phyloP scores from a whole-genome alignment of 441 rosid species.

The Hura crepitans region DNA sequence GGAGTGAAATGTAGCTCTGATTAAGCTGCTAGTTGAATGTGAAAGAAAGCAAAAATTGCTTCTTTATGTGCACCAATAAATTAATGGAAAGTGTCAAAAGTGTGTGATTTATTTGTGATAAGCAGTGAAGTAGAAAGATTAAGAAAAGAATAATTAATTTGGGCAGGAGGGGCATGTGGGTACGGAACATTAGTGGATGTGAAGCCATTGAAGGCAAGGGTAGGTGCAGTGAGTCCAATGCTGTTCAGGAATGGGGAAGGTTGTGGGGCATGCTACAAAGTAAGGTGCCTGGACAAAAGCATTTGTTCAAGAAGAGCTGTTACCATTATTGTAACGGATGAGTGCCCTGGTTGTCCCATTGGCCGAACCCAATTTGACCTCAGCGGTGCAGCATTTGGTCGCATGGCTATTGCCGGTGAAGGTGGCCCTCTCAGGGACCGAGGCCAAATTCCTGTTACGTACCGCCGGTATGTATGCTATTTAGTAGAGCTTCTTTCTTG shows the following conservation, averaged over 20 bases:
- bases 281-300: slow-evolving; percentile 62
- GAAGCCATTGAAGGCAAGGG: too few species aligned
- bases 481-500: neutral
- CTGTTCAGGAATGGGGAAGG: slow-evolving; percentile 85
- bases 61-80: too few species aligned
- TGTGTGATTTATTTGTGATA: too few species aligned
- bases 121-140: too few species aligned
- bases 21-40: too few species aligned
- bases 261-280: slow-evolving; percentile 89
- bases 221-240: slow-evolving; percentile 32
- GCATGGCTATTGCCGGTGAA: slow-evolving; percentile 77
- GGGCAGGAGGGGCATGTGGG: too few species aligned
- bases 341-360: slow-evolving; percentile 77
- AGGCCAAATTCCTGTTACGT: slow-evolving; percentile 67
- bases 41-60: too few species aligned
- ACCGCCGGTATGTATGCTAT: slow-evolving; percentile 47
- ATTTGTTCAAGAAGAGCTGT: slow-evolving; percentile 79
- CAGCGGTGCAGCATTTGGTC: slow-evolving; percentile 91
- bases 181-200: too few species aligned
- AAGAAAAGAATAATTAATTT: too few species aligned
- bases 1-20: too few species aligned
- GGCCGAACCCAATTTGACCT: slow-evolving; percentile 78
- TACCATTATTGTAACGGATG: slow-evolving; percentile 82
- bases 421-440: slow-evolving; percentile 66
- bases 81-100: too few species aligned